Conservation (phyloP, 768 basidiomycete species). For the Sutorius australiensis region DNA sequence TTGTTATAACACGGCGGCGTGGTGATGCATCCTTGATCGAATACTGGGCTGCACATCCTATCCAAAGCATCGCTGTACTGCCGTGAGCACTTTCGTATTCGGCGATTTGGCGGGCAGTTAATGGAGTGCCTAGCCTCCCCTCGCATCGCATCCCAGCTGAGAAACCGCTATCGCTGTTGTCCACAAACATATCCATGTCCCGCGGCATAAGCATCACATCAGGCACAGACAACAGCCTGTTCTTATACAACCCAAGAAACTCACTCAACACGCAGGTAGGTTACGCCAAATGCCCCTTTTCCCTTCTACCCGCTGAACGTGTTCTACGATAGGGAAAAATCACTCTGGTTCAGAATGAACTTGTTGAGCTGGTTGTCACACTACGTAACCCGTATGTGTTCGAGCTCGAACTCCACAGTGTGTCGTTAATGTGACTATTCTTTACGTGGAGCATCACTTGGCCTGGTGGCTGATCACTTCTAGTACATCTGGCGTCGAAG, state of each 20-base stretch:
- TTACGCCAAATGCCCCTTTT: neutral
- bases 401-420: slow-evolving; percentile 79
- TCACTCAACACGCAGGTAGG: slow-evolving; percentile 54
- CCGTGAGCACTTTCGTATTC: slow-evolving; percentile 49
- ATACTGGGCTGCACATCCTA: slow-evolving; percentile 84
- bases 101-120: neutral
- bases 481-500: slow-evolving; percentile 79
- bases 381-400: slow-evolving; percentile 92
- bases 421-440: slow-evolving; percentile 67
- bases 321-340: slow-evolving; percentile 44
- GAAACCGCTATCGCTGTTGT: slow-evolving; percentile 58
- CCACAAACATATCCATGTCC: slow-evolving; percentile 36
- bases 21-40: slow-evolving; percentile 68
- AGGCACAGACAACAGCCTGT: slow-evolving; percentile 66
- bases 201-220: slow-evolving; percentile 47
- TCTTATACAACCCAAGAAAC: slow-evolving; percentile 88
- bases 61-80: slow-evolving; percentile 73
- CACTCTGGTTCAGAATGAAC: slow-evolving; percentile 78
- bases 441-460: neutral
- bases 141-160: slow-evolving; percentile 68
- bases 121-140: slow-evolving; percentile 51
- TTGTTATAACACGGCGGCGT: slow-evolving; percentile 71
- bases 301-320: slow-evolving; percentile 2
- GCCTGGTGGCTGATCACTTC: slow-evolving; percentile 8
- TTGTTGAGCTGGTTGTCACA: slow-evolving; percentile 74